Conservation (phyloP, 345 rosid species). For the Murraya paniculata region DNA sequence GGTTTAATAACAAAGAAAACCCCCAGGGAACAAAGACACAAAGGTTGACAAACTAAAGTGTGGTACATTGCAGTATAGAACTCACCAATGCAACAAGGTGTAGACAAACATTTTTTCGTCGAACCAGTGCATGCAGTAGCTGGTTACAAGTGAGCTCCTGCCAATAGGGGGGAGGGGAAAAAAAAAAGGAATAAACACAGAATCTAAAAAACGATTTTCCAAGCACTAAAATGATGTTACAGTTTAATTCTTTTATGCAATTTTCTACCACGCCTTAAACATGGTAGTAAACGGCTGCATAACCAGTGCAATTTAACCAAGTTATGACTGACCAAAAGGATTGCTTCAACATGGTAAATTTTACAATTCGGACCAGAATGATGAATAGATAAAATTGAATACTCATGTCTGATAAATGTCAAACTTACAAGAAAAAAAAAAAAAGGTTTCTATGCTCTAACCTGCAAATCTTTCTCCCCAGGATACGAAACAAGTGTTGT, state of each 20-base stretch:
- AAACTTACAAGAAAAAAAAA: not conserved
- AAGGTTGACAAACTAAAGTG: not conserved
- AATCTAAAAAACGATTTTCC: not conserved
- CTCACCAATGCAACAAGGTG: slow-evolving; percentile 89
- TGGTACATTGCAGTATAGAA: slow-evolving; percentile 10
- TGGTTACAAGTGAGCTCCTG: slow-evolving; percentile 84
- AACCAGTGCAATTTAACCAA: not conserved
- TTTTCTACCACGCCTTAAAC: not conserved
- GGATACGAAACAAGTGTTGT: slow-evolving; percentile 83
- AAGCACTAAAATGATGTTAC: not conserved
- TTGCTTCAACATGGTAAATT: not conserved
- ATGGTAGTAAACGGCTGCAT: not conserved
- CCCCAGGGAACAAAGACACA: not conserved
- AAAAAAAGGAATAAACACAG: not conserved
- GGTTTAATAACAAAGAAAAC: not conserved
- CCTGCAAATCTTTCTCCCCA: slow-evolving; percentile 97
- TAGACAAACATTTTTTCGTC: slow-evolving; percentile 64
- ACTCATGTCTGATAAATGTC: slow-evolving; percentile 3
- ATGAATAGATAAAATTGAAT: not conserved
- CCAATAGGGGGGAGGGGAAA: not conserved
- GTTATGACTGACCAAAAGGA: not conserved
- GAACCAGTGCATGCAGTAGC: slow-evolving; percentile 81
- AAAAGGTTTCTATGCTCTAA: slow-evolving; percentile 23
- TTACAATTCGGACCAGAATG: not conserved
- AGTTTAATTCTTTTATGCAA: not conserved